Base-by-base conservation (phyloP, 352 stramenopile genomes). In the Phytophthora hybrid region DNA sequence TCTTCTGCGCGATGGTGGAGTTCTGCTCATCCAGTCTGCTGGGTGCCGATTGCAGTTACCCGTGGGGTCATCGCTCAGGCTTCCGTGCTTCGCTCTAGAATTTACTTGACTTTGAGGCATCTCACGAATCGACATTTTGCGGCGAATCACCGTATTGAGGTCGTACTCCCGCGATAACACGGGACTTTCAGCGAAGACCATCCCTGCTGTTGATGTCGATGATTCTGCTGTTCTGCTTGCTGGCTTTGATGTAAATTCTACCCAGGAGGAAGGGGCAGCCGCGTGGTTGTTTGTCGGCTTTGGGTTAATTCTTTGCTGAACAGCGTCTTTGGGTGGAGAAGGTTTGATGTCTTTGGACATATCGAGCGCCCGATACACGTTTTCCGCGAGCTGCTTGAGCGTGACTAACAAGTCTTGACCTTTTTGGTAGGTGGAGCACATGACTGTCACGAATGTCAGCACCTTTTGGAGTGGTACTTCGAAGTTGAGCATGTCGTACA, bases 401-500 rank as follows among this genome's bases (percentile, higher is more conserved):
- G 88, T 96, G 16, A 88, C 79, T 18, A 87, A 68, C 13, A 96
- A 68, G 19, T 96, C 87, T 55, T 72, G 79, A 0, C 75, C 85
- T 60, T 94, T 94, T 64, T 93, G 81, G 62, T 96, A 96, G 53
- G 86, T 94, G 10, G 86, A 89, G 47, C 87, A 92, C 89, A 96
- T 96, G 49, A 93, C 89, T 6, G 75, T 73, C 19, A 96, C 87
- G 62, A 96, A 96, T 1, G 86, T 90, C 39, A 93, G 76, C 11
- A 94, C 85, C 31, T 96, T 93, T 5, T 77, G 72, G 0, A 94
- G 75, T 3, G 87, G 82, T 11, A 93, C 84, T 55, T 96, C 86
- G 32, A 96, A 85, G 10, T 83, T 94, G 13, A 96, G 84, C 89
- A 96, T 96, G 63, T 94, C 88, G 77, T 94, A 96, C 54, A 94